Conservation (phyloP, 768 basidiomycete genomes). For the Ephemerocybe angulata region DNA sequence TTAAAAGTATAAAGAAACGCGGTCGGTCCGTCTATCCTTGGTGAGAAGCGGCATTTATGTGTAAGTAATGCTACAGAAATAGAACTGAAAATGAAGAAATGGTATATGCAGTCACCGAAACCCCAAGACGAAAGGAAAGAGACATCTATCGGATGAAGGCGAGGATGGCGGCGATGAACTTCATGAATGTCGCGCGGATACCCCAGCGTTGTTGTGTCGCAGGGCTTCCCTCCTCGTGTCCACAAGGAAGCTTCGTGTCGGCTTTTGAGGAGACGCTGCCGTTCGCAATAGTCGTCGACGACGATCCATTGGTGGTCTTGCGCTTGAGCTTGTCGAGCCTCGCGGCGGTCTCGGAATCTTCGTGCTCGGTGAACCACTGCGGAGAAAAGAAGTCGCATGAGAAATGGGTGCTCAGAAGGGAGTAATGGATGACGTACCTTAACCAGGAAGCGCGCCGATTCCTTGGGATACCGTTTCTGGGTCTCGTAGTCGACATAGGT, state of each 20-base stretch:
- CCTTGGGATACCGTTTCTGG: slow-evolving; percentile 63
- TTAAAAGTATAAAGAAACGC: background rate
- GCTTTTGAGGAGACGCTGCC: slow-evolving; percentile 8
- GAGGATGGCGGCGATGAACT: slow-evolving; percentile 7
- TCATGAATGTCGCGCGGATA: slow-evolving; percentile 10
- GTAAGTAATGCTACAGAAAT: background rate
- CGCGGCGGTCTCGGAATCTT: slow-evolving; percentile 9
- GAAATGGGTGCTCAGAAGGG: background rate
- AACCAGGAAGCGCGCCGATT: slow-evolving; percentile 53
- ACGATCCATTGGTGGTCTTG: slow-evolving; percentile 4
- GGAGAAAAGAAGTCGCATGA: background rate
- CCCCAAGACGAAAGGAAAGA: background rate
- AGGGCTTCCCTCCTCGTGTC: background rate
- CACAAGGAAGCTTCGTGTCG: background rate
- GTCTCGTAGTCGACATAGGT: slow-evolving; percentile 71
- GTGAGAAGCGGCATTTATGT: no score
- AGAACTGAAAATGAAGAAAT: background rate
- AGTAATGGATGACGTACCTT: slow-evolving; percentile 35
- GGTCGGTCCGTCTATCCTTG: background rate
- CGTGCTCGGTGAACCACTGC: slow-evolving; percentile 42
- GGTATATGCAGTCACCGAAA: background rate
- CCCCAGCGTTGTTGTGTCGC: background rate
- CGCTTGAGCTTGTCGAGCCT: background rate
- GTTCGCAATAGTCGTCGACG: slow-evolving; percentile 6
- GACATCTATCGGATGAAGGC: slow-evolving; percentile 12